Conservation (phyloP, 1,139 yeast genomes). For the Yamadazyma dendronema region DNA sequence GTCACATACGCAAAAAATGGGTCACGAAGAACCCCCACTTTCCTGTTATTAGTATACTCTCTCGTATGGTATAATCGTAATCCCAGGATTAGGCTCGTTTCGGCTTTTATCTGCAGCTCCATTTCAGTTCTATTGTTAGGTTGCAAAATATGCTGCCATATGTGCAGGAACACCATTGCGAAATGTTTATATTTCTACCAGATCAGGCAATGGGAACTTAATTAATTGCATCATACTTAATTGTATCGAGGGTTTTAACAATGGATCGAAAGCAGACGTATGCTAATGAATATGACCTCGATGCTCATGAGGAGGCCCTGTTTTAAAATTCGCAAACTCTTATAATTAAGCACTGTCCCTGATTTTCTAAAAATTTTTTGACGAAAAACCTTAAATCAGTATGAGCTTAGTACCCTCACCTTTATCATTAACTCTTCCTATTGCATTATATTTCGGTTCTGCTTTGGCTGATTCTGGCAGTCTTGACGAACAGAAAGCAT, state of each 20-base stretch:
- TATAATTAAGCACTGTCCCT: background rate
- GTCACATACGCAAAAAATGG: too few species aligned
- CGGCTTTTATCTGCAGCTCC: too few species aligned
- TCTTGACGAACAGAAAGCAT: constrained; percentile 4
- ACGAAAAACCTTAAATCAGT: background rate
- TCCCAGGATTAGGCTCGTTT: too few species aligned
- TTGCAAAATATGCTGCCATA: too few species aligned
- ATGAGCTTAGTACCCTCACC: constrained; percentile 8
- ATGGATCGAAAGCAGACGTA: background rate
- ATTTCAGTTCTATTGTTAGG: too few species aligned
- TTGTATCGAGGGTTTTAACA: background rate
- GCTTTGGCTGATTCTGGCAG: constrained; percentile 9
- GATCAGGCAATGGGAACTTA: background rate
- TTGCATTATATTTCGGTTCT: constrained; percentile 6
- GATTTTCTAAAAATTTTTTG: constrained; percentile 1
- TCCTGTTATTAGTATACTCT: too few species aligned
- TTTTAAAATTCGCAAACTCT: background rate
- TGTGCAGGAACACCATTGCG: too few species aligned
- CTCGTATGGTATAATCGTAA: too few species aligned
- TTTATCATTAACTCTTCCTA: constrained; percentile 3
- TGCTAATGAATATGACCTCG: background rate
- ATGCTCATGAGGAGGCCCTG: constrained; percentile 4
- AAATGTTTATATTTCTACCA: constrained; percentile 3
- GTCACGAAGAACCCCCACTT: too few species aligned
- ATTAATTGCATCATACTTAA: constrained; percentile 1